Evolutionary conservation across 495 filamentous ascomycete species (phyloP).

Genomic region (Xylaria palmicola): DNA sequence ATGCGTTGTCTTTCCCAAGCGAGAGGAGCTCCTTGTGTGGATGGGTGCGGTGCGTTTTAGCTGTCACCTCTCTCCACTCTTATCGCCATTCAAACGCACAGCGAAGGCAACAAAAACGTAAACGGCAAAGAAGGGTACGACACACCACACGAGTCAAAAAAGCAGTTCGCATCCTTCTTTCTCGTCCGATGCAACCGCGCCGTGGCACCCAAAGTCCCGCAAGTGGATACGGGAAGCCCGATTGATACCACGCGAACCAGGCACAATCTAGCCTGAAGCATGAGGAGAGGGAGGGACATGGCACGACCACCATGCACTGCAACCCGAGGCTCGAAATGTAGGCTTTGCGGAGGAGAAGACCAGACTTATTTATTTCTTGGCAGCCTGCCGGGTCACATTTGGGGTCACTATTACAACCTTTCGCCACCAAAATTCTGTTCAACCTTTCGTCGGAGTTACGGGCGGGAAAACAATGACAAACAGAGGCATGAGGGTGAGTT

Average conservation of each 20-base stretch:
- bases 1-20: background rate
- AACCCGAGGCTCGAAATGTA: conserved; percentile 10
- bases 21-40: background rate
- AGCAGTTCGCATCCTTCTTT: background rate
- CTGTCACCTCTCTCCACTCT: background rate
- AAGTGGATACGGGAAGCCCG: conserved; percentile 1
- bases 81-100: background rate
- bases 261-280: conserved; percentile 8
- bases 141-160: background rate
- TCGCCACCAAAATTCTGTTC: too few species aligned
- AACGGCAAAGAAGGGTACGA: too few species aligned
- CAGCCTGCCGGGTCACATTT: background rate
- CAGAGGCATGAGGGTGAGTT: too few species aligned
- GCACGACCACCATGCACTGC: conserved; percentile 5
- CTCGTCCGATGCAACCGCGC: background rate
- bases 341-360: too few species aligned
- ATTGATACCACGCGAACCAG: background rate
- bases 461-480: background rate
- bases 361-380: background rate
- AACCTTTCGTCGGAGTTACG: too few species aligned
- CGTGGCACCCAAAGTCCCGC: background rate
- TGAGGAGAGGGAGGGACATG: background rate
- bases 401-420: too few species aligned
- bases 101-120: too few species aligned
- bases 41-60: background rate